A percentile compares a stretch with the other conserved stretches of the same genome.
Conservation (phyloP, 441 rosid genomes). For the Gossypium schwendimanii region DNA sequence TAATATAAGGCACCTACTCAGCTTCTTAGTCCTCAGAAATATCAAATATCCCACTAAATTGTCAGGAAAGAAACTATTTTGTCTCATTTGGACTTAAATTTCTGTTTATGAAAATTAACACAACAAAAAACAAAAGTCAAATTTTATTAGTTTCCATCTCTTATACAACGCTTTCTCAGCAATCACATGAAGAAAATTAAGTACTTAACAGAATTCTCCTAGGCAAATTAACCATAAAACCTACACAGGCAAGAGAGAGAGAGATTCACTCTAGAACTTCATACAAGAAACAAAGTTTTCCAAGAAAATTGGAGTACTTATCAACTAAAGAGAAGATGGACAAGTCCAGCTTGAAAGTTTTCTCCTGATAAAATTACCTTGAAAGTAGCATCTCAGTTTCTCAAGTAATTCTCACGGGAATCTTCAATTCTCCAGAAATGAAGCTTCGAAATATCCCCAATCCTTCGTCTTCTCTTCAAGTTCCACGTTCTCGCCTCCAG, state of each 20-base stretch:
- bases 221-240: background rate
- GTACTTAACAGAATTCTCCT: background rate
- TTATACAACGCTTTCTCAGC: slow-evolving; percentile 1
- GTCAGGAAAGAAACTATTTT: slow-evolving; percentile 6
- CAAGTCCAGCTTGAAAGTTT: background rate
- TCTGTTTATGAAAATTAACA: background rate
- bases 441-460: slow-evolving; percentile 10
- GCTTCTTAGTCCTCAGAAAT: slow-evolving; percentile 7
- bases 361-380: slow-evolving; percentile 14
- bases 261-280: background rate
- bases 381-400: slow-evolving; percentile 8
- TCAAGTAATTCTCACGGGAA: slow-evolving; percentile 22
- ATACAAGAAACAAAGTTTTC: background rate
- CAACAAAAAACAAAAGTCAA: background rate
- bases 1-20: background rate
- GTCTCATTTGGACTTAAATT: background rate
- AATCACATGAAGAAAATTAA: background rate
- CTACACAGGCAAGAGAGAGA: background rate
- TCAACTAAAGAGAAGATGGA: background rate
- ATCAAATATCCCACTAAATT: background rate
- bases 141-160: background rate
- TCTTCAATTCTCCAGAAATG: slow-evolving; percentile 12
- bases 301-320: slow-evolving; percentile 1
- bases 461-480: slow-evolving; percentile 12
- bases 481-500: slow-evolving; percentile 11